phyloP scores from a whole-genome alignment of 768 basidiomycete genomes.

The Gymnopilus dilepis region DNA sequence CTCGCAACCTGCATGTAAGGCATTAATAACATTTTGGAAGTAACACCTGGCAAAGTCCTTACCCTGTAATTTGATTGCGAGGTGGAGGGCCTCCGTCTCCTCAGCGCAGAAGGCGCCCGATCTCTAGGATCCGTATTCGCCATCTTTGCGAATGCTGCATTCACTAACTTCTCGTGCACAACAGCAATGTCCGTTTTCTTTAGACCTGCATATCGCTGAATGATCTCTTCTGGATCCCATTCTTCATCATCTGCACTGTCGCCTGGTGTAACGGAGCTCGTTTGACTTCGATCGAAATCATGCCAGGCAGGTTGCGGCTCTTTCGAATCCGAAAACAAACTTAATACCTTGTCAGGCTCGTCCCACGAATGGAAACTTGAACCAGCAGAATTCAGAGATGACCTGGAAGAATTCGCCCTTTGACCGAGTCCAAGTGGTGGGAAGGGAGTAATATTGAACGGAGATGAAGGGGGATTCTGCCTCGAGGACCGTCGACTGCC shows the following conservation, averaged over 20 bases:
- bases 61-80: constrained; percentile 80
- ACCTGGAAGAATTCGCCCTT: constrained; percentile 74
- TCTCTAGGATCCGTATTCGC: constrained; percentile 61
- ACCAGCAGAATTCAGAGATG: constrained; percentile 79
- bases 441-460: constrained; percentile 55
- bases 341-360: constrained; percentile 58
- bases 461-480: constrained; percentile 55
- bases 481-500: constrained; percentile 57
- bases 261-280: constrained; percentile 48
- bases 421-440: constrained; percentile 73
- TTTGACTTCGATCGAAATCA: constrained; percentile 57
- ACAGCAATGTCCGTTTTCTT: constrained; percentile 70
- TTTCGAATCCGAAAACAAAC: constrained; percentile 59
- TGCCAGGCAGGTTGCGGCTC: constrained; percentile 62
- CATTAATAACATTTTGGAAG: constrained; percentile 1
- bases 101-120: constrained; percentile 66
- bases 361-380: constrained; percentile 90
- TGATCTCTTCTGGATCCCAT: constrained; percentile 67
- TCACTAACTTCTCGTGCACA: constrained; percentile 81
- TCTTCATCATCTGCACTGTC: constrained; percentile 59
- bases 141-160: constrained; percentile 61
- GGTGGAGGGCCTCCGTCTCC: constrained; percentile 78
- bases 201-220: constrained; percentile 69
- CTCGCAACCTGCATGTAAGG: constrained; percentile 55
- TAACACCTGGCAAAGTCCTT: constrained; percentile 24